A percentile compares a stretch with the other conserved stretches of the same genome.
phyloP scores from a whole-genome alignment of 768 basidiomycete species.

The Pisolithus marmoratus region DNA sequence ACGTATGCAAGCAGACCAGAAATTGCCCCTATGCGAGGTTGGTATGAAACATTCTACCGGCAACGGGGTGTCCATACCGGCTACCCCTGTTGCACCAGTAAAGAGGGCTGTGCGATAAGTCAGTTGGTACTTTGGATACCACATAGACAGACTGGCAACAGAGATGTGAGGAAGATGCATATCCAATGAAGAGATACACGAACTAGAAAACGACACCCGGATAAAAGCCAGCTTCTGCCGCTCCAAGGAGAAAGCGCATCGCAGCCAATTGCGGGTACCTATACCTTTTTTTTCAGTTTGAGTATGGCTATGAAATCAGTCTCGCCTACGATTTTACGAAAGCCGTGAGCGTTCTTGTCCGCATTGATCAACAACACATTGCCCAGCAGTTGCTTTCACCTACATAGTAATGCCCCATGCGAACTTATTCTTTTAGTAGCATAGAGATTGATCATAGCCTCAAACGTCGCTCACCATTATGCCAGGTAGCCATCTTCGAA shows the following conservation, averaged over 20 bases:
- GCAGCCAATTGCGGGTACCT: constrained; percentile 58
- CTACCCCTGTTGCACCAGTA: constrained; percentile 54
- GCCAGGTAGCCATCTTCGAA: constrained; percentile 50
- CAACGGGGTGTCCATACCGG: constrained; percentile 25
- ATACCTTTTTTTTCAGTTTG: not conserved
- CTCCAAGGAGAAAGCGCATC: constrained; percentile 48
- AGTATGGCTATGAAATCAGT: not conserved
- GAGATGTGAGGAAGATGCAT: not conserved
- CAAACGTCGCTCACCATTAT: constrained; percentile 42
- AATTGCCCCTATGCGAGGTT: constrained; percentile 33
- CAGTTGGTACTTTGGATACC: constrained; percentile 55
- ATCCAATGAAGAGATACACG: constrained; percentile 22
- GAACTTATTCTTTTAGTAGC: constrained; percentile 30
- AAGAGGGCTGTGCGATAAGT: constrained; percentile 54
- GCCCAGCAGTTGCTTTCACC: constrained; percentile 5
- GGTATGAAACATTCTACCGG: not conserved
- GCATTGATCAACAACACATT: not conserved
- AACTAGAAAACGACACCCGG: constrained; percentile 67
- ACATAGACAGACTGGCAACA: constrained; percentile 43
- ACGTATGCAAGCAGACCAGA: constrained; percentile 49
- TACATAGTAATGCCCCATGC: constrained; percentile 60
- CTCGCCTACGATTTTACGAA: constrained; percentile 49
- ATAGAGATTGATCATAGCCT: not conserved
- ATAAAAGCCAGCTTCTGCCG: constrained; percentile 62
- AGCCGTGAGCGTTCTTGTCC: constrained; percentile 54